Evolutionary conservation across 2,329 filamentous ascomycete genomes (phyloP).

Genomic region (Fusarium fujikuroi): DNA sequence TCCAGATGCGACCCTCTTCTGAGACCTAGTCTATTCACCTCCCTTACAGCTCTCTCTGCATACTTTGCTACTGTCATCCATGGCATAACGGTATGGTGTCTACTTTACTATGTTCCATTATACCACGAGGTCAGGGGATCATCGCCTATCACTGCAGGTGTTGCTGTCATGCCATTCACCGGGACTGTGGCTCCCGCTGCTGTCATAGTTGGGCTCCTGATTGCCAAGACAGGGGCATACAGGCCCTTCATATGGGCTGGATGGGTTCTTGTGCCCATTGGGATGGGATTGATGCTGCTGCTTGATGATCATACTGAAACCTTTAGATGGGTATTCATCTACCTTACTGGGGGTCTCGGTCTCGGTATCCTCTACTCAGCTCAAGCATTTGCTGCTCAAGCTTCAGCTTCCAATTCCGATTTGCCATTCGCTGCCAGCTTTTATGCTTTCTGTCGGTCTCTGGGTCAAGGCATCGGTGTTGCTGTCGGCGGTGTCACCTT

Average conservation of each 20-base stretch:
- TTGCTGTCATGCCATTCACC: constrained; percentile 67
- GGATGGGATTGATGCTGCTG: constrained; percentile 65
- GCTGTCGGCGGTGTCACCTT: constrained; percentile 76
- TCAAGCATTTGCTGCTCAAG: constrained; percentile 71
- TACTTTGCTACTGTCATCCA: constrained; percentile 40
- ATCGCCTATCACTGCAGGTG: constrained; percentile 47
- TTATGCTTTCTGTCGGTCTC: constrained; percentile 69
- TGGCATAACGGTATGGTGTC: constrained; percentile 37
- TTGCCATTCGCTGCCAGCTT: constrained; percentile 65
- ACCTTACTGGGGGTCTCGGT: constrained; percentile 68
- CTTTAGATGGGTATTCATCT: constrained; percentile 69
- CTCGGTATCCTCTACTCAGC: constrained; percentile 72
- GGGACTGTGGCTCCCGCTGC: constrained; percentile 72
- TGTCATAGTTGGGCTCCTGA: constrained; percentile 64
- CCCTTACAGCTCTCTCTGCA: constrained; percentile 34
- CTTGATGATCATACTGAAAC: constrained; percentile 61
- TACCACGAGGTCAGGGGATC: constrained; percentile 40
- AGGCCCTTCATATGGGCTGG: constrained; percentile 70
- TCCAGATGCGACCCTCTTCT: constrained; percentile 38
- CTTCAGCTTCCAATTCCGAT: constrained; percentile 55
- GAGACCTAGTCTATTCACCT: constrained; percentile 39
- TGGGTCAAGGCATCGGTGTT: constrained; percentile 74
- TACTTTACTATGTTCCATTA: constrained; percentile 38
- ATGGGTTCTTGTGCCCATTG: constrained; percentile 69
- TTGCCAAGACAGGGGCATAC: constrained; percentile 67